Evolutionary conservation across 2,329 filamentous ascomycete species (phyloP), one percentile per base, ranked within the genome.

Genomic region (Xylariaceae sp.): DNA sequence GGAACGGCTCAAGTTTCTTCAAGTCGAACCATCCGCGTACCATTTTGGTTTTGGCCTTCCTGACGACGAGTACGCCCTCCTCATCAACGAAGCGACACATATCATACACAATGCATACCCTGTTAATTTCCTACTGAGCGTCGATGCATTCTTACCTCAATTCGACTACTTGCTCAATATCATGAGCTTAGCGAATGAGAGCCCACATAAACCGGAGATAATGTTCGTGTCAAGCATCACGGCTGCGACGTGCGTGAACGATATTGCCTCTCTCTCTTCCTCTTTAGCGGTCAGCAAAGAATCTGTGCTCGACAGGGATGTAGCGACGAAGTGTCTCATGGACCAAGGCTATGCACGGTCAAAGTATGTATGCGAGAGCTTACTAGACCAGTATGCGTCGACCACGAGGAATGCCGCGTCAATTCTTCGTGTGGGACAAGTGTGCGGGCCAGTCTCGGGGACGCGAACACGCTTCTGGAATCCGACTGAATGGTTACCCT

Each of bases 391-490:
- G 6, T 61, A 57, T 29, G 54, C 44, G 7, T 36, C 35, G 1
- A 44, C 40, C 27, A 46, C 41, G 21, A 47, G 43, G 2, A 45
- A 49, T 12, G 29, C 34, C 10, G 54, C 50, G 5, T 51, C 55
- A 2, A 47, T 62, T 7, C 47, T 60, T n/a, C 57, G 62, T n/a
- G 55, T 64, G 1, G 61, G 61, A 2, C 61, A 64, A 41, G 48
- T 64, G 1, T 52, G 53, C 1, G 61, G 61, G 0, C 59, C 60
- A 0, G 47, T 59, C 8, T 40, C 40, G 20, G 49, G 52, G 2
- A 39, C 37, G 0, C n/a, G n/a, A n/a, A n/a, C n/a, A n/a, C 58
- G 60, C 3, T 22, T 40, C n/a, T 63, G 60, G 60, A 63, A 62
- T 19, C 21, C 37, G 19, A 48, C 45, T 45, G 60, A 63, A 47